Evolutionary conservation across 306 rosid species (phyloP).

Genomic region (Begonia peltatifolia): DNA sequence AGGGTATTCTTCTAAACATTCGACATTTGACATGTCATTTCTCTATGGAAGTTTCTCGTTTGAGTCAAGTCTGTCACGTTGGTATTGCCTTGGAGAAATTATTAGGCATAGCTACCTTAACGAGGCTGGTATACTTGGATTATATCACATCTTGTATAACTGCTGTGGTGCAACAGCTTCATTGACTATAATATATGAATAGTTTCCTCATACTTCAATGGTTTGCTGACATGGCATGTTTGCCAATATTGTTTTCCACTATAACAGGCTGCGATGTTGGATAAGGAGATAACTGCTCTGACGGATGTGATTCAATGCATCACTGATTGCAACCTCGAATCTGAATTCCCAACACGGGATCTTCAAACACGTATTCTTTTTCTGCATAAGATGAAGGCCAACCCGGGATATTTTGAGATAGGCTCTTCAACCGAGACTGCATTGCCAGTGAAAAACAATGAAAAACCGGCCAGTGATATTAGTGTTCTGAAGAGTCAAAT

Average conservation of each 20-base stretch:
- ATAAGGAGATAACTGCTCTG: slow-evolving; percentile 24
- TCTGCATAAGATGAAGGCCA: slow-evolving; percentile 15
- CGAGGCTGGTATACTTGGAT: too few relatives aligned
- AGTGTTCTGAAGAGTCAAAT: too few relatives aligned
- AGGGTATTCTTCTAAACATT: slow-evolving; percentile 11
- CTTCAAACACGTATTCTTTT: slow-evolving; percentile 15
- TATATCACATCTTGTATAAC: too few relatives aligned
- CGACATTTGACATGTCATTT: too few relatives aligned
- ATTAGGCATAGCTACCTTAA: neutral
- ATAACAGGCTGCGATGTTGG: slow-evolving; percentile 23
- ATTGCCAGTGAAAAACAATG: too few relatives aligned
- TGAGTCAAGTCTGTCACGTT: slow-evolving; percentile 2
- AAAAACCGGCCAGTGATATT: too few relatives aligned
- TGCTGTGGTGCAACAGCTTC: too few relatives aligned
- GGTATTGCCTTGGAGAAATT: neutral
- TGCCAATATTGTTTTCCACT: neutral
- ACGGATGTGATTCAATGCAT: slow-evolving; percentile 21
- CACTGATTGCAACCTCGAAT: slow-evolving; percentile 23
- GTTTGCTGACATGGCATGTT: neutral
- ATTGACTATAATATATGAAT: neutral
- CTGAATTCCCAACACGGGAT: slow-evolving; percentile 14
- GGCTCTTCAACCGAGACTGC: neutral
- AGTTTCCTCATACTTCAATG: neutral
- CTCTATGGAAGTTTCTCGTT: too few relatives aligned
- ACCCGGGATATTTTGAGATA: slow-evolving; percentile 1